phyloP scores from a whole-genome alignment of 371 early-diverging fungal genomes.

The Funneliformis caledonium region DNA sequence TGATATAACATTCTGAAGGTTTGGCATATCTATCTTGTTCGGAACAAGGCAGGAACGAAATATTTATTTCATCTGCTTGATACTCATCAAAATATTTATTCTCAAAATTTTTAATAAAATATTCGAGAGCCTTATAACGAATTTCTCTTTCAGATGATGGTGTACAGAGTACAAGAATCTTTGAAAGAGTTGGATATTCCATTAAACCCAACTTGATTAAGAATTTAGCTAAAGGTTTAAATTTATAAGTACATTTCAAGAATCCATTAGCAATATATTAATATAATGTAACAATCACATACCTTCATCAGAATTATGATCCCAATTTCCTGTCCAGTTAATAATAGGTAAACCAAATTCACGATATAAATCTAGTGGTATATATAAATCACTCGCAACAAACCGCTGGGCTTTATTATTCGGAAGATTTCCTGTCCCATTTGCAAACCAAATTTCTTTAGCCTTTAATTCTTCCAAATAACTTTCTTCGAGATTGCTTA shows the following conservation, averaged over 20 bases:
- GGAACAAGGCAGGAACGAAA: conserved; percentile 52
- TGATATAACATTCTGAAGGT: conserved; percentile 68
- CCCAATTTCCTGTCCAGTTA: conserved; percentile 71
- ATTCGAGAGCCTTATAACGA: too few relatives aligned
- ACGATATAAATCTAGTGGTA: conserved; percentile 67
- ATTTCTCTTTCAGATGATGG: too few relatives aligned
- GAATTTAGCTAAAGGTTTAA: conserved; percentile 57
- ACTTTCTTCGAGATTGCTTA: too few relatives aligned
- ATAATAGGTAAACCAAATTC: conserved; percentile 69
- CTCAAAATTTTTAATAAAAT: too few relatives aligned
- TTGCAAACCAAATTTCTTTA: too few relatives aligned
- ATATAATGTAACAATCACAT: conserved; percentile 8
- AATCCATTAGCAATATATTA: neutral
- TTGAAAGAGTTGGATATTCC: too few relatives aligned
- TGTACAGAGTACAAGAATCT: too few relatives aligned
- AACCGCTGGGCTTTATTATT: too few relatives aligned
- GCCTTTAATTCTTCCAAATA: conserved; percentile 54
- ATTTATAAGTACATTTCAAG: neutral
- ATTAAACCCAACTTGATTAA: conserved; percentile 47
- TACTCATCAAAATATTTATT: too few relatives aligned
- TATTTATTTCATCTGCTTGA: too few relatives aligned
- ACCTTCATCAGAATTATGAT: conserved; percentile 51
- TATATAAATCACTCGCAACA: conserved; percentile 70
- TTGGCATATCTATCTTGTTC: conserved; percentile 50
- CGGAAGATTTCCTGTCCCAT: too few relatives aligned